Evolutionary conservation across 2,329 filamentous ascomycete species (phyloP).

Genomic region (Clathrospora elynae): DNA sequence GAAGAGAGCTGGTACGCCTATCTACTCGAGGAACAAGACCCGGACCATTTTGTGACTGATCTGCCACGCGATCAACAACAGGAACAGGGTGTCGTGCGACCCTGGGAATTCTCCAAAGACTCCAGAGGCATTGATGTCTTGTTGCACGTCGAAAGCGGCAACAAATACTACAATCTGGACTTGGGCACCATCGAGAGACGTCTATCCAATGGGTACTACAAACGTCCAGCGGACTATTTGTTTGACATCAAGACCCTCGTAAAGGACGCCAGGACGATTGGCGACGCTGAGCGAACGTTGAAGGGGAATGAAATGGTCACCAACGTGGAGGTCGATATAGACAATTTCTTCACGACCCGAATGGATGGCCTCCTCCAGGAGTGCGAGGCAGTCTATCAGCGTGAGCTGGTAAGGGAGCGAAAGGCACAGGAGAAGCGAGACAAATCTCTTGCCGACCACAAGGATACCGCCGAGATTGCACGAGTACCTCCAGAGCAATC

Average conservation of each 20-base stretch:
- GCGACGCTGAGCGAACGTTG: slow-evolving; percentile 80
- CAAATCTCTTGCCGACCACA: slow-evolving; percentile 43
- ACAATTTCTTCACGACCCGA: slow-evolving; percentile 62
- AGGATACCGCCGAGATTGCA: slow-evolving; percentile 48
- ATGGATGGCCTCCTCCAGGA: slow-evolving; percentile 63
- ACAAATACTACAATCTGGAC: slow-evolving; percentile 95
- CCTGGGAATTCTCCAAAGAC: slow-evolving; percentile 80
- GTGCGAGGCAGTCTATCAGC: slow-evolving; percentile 79
- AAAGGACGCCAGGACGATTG: slow-evolving; percentile 80
- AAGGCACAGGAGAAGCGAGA: slow-evolving; percentile 63
- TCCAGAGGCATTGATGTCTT: slow-evolving; percentile 78
- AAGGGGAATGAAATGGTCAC: slow-evolving; percentile 90
- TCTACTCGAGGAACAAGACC: slow-evolving; percentile 81
- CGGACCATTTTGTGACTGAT: slow-evolving; percentile 66
- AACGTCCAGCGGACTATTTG: slow-evolving; percentile 85
- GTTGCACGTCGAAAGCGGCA: slow-evolving; percentile 73
- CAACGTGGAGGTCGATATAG: slow-evolving; percentile 93
- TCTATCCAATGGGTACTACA: slow-evolving; percentile 96
- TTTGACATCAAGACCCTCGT: slow-evolving; percentile 83
- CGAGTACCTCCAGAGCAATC: slow-evolving; percentile 51
- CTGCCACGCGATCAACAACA: slow-evolving; percentile 60
- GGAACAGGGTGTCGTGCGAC: slow-evolving; percentile 64
- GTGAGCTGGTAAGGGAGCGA: slow-evolving; percentile 67
- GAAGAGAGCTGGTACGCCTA: slow-evolving; percentile 76
- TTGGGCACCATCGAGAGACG: slow-evolving; percentile 92